Base-by-base conservation (phyloP, 371 early-diverging fungal genomes). In the Coemansia linderi region DNA sequence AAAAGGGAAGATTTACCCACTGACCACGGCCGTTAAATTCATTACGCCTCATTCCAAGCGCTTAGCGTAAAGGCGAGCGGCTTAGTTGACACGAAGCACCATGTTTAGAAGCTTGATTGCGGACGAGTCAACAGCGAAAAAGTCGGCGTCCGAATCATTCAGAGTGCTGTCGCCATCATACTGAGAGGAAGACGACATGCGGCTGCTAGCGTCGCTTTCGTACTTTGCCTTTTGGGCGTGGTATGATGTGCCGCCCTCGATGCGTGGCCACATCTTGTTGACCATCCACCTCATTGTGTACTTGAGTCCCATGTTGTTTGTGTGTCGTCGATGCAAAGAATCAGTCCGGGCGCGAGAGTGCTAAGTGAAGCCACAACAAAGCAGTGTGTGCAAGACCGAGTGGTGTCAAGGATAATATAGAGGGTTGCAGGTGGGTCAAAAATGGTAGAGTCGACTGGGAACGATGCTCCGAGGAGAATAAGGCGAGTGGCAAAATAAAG, bases 231-330 rank as follows among this genome's bases (percentile, higher is more conserved):
- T 73, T 52, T 73, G 73, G 17, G 69, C 43, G 56, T 43, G 44
- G 63, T 72, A 76, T 3, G 77, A 69, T 4, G 77, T 29, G 15
- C 66, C 63, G 38, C 75, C 36, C 13, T 76, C 77, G 27, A 76
- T 76, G 19, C 73, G 77, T 24, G 77, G 77, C 77, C 77, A 76
- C 77, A 76, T 76, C 59, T 62, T 76, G 61, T 76, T 76, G 40
- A 76, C 74, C 77, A 76, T 60, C 77, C 77, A 76, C 29, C 62
- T 76, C 77, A 76, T 73, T 54, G 77, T 76, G 29, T 76, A 76
- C 62, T 76, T 76, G 74, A 76, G 65, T 33, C 74, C 60, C 77
- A 76, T 75, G 59, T 44, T 27, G 19, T 37, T 1, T n/a, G 50
- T 50, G 9, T 50, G 13, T 27, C 50, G 13, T 40, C 40, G 24